phyloP scores from a whole-genome alignment of 495 filamentous ascomycete species.

The Xylaria bambusicola region DNA sequence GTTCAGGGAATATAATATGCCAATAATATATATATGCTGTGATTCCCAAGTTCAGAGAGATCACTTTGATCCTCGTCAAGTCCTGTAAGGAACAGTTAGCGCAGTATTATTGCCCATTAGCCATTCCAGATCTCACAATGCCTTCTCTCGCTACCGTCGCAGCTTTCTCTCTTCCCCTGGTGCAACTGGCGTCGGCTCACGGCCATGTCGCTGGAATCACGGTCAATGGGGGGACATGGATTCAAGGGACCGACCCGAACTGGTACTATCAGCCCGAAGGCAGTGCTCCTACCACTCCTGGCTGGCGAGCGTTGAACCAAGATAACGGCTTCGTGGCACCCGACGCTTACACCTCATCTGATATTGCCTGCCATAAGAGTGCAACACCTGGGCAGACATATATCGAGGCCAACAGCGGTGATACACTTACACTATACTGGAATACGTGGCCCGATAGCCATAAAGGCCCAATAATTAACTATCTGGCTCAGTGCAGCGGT shows the following conservation, averaged over 20 bases:
- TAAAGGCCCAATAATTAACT: conserved; percentile 43
- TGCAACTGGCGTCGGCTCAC: conserved; percentile 48
- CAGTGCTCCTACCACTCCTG: conserved; percentile 5
- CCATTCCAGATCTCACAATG: conserved; percentile 3
- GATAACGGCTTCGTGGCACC: conserved; percentile 56
- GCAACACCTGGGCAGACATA: conserved; percentile 36
- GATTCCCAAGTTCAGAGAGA: background rate
- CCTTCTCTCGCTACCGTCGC: conserved; percentile 14
- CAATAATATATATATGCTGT: conserved; percentile 7
- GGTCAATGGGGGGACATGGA: conserved; percentile 53
- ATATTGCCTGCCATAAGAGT: conserved; percentile 46
- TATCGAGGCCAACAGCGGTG: conserved; percentile 33
- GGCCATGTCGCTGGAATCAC: conserved; percentile 62
- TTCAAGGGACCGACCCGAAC: conserved; percentile 21
- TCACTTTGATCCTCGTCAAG: conserved; percentile 10
- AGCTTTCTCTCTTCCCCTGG: conserved; percentile 12
- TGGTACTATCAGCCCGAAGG: conserved; percentile 23
- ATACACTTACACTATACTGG: conserved; percentile 47
- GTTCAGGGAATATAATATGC: no score
- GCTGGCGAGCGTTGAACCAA: conserved; percentile 50
- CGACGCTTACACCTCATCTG: conserved; percentile 30
- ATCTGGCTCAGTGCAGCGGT: conserved; percentile 67
- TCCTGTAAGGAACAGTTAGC: conserved; percentile 3
- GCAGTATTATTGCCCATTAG: background rate
- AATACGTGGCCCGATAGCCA: conserved; percentile 49